These are phyloP conservation scores for Emericellopsis cladophorae DNA, from an alignment of 2,329 filamentous ascomycete species.

Conservation along the genomic window DNA sequence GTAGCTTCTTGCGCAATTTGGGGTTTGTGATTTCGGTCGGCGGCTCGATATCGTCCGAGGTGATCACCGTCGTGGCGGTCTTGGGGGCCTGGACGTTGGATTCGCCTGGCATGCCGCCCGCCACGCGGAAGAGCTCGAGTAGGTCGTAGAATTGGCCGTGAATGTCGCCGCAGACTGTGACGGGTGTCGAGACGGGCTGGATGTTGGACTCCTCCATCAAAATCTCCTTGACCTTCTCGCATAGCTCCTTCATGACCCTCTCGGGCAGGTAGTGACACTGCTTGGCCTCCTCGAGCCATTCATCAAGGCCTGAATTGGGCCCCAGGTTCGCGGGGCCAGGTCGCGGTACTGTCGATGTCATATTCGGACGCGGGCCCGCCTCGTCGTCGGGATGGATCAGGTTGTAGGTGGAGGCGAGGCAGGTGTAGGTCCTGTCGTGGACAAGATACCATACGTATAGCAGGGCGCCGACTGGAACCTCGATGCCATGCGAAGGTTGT, in stretches of 20 bases:
- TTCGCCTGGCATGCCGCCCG: slow-evolving; percentile 91
- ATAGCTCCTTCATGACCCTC: slow-evolving; percentile 94
- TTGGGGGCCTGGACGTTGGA: slow-evolving; percentile 55
- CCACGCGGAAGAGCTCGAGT: slow-evolving; percentile 90
- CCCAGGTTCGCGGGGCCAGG: slow-evolving; percentile 80
- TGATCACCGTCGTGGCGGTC: slow-evolving; percentile 63
- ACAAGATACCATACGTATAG: background rate
- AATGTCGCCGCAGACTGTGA: slow-evolving; percentile 95
- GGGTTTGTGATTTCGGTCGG: slow-evolving; percentile 81
- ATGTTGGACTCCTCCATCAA: slow-evolving; percentile 99
- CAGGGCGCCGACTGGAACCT: background rate
- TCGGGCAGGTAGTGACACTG: slow-evolving; percentile 96
- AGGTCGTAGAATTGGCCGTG: slow-evolving; percentile 98
- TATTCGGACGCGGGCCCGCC: slow-evolving; percentile 12
- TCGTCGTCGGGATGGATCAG: slow-evolving; percentile 8
- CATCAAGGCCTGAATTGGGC: slow-evolving; percentile 75
- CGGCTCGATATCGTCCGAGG: slow-evolving; percentile 83
- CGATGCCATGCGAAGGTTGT: too few species aligned
- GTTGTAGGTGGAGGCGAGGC: background rate
- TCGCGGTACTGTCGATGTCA: slow-evolving; percentile 55
- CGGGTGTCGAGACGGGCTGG: slow-evolving; percentile 90
- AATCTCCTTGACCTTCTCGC: slow-evolving; percentile 97
- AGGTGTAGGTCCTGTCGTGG: background rate
- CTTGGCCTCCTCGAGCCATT: slow-evolving; percentile 95
- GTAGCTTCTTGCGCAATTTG: slow-evolving; percentile 76